phyloP scores from a whole-genome alignment of 2,329 filamentous ascomycete species.

The Thelonectria rubi region DNA sequence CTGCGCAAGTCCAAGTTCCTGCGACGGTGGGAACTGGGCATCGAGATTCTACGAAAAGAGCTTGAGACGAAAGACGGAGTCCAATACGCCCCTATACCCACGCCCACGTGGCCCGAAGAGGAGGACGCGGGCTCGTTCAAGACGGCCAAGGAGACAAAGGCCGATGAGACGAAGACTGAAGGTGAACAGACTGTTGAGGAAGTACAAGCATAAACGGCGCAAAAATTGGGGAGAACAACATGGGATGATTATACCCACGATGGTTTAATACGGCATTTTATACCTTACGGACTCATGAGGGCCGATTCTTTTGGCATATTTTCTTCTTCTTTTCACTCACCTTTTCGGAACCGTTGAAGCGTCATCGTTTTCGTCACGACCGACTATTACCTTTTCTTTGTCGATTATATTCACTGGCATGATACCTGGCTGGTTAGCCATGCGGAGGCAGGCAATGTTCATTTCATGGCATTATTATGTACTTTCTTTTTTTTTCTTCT shows the following conservation, averaged over 20 bases:
- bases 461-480: constrained; percentile 12
- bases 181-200: background rate
- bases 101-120: constrained; percentile 46
- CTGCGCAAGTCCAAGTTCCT: constrained; percentile 56
- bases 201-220: constrained; percentile 15
- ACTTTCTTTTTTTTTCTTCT: constrained; percentile 21
- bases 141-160: background rate
- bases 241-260: constrained; percentile 9
- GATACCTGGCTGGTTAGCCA: constrained; percentile 38
- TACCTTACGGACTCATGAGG: constrained; percentile 7
- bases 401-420: constrained; percentile 30
- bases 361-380: constrained; percentile 14
- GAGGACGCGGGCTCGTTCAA: constrained; percentile 2
- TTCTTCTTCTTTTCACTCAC: constrained; percentile 7
- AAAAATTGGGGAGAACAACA: constrained; percentile 1
- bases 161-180: background rate
- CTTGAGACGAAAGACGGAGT: constrained; percentile 56
- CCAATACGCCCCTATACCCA: constrained; percentile 51
- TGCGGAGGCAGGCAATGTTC: constrained; percentile 26
- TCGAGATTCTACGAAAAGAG: constrained; percentile 63
- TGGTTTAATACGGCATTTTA: constrained; percentile 19
- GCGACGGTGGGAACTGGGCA: constrained; percentile 61
- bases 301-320: constrained; percentile 1
- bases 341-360: background rate
- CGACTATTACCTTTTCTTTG: constrained; percentile 8